phyloP scores from a whole-genome alignment of 2,329 filamentous ascomycete species.

The Aspergillus novoparasiticus region DNA sequence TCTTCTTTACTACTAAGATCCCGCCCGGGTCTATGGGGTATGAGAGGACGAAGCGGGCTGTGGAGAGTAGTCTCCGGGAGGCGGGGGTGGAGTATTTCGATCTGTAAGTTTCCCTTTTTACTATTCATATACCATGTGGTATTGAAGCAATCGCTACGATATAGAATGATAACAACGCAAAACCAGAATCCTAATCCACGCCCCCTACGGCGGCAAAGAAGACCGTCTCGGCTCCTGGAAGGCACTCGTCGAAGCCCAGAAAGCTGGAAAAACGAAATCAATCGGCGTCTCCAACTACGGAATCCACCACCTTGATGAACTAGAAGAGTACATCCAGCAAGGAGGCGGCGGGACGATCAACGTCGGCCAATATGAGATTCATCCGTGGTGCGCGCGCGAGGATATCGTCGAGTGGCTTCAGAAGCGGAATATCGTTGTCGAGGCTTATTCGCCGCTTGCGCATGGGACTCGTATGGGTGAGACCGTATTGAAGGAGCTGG shows the following conservation, averaged over 20 bases:
- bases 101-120: conserved; percentile 48
- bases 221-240: conserved; percentile 73
- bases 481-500: conserved; percentile 61
- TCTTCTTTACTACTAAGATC: conserved; percentile 82
- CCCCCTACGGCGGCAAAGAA: conserved; percentile 72
- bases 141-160: too few relatives aligned
- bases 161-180: not conserved
- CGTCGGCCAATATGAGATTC: conserved; percentile 80
- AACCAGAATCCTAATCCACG: conserved; percentile 67
- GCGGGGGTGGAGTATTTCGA: conserved; percentile 75
- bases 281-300: conserved; percentile 81
- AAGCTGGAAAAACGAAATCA: conserved; percentile 68
- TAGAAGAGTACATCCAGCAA: conserved; percentile 56
- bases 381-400: conserved; percentile 76
- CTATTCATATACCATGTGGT: too few relatives aligned
- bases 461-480: conserved; percentile 71
- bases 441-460: conserved; percentile 79
- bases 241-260: conserved; percentile 74
- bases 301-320: conserved; percentile 71
- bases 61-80: conserved; percentile 62
- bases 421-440: conserved; percentile 67
- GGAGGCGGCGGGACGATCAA: conserved; percentile 65
- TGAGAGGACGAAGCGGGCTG: conserved; percentile 66
- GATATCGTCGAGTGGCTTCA: conserved; percentile 69
- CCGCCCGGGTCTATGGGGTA: conserved; percentile 66